Percentiles rank a stretch among this genome's conserved stretches.
Evolutionary conservation across 139 green algal genomes (phyloP).

Genomic region (Bryopsis sp.): DNA sequence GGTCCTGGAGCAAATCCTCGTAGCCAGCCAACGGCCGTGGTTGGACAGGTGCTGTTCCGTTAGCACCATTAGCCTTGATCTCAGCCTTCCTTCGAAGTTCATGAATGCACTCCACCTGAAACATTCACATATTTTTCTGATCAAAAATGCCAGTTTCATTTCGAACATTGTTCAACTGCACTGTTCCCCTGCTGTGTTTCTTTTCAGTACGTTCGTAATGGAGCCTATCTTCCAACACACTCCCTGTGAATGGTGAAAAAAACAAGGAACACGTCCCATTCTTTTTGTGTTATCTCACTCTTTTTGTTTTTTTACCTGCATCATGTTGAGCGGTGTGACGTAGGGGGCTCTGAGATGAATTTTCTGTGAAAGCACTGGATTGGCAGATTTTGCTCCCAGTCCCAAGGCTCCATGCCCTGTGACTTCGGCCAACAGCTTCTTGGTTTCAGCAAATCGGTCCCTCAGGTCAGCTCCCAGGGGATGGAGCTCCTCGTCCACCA

Average conservation of each 20-base stretch:
- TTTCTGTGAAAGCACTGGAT: constrained; percentile 44
- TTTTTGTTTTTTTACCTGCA: constrained; percentile 53
- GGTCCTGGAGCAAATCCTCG: constrained; percentile 39
- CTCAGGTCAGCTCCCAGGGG: constrained; percentile 33
- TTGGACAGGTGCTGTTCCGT: constrained; percentile 11
- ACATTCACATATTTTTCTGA: background rate
- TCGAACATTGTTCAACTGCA: too few species aligned
- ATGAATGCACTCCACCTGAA: background rate
- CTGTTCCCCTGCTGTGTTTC: too few species aligned
- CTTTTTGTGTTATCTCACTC: too few species aligned
- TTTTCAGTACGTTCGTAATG: too few species aligned
- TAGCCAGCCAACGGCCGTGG: constrained; percentile 20
- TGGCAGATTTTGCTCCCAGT: background rate
- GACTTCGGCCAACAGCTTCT: constrained; percentile 15
- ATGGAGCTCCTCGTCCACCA: constrained; percentile 20
- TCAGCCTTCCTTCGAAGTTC: constrained; percentile 21
- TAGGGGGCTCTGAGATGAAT: constrained; percentile 77
- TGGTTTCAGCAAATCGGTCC: constrained; percentile 23
- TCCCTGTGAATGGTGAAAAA: too few species aligned
- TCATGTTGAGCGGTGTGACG: constrained; percentile 84
- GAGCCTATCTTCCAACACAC: too few species aligned
- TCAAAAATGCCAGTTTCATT: background rate
- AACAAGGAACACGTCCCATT: too few species aligned
- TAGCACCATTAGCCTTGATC: constrained; percentile 1
- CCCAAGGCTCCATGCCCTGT: constrained; percentile 20